phyloP scores from a whole-genome alignment of 305 asterid species.

The Fraxinus ornus region DNA sequence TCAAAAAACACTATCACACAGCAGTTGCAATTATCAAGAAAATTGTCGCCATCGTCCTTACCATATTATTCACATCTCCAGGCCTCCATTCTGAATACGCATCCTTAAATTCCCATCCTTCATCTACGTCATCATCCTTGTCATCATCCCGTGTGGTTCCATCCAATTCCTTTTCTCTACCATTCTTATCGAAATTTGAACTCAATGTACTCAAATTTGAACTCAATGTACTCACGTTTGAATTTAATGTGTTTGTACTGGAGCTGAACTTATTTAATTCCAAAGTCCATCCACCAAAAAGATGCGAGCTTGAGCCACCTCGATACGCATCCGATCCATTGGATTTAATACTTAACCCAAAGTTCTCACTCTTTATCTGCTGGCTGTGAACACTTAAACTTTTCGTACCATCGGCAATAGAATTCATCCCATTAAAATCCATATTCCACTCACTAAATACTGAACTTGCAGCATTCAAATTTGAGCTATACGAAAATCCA shows the following conservation, averaged over 20 bases:
- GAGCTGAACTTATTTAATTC: conserved; percentile 32
- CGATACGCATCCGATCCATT: conserved; percentile 25
- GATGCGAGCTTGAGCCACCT: conserved; percentile 21
- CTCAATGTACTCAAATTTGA: too few species aligned
- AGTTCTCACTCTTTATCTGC: conserved; percentile 33
- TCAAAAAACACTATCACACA: conserved; percentile 11
- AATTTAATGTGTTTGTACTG: conserved; percentile 20
- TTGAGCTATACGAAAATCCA: conserved; percentile 26
- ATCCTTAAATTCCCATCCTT: conserved; percentile 74
- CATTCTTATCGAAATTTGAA: conserved; percentile 30
- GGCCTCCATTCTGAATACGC: conserved; percentile 43
- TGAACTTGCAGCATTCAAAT: conserved; percentile 22
- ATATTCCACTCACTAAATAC: conserved; percentile 25
- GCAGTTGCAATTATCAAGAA: conserved; percentile 4
- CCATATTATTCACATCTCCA: conserved; percentile 37
- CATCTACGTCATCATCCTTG: conserved; percentile 41
- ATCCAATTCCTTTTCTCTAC: conserved; percentile 20
- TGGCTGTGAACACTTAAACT: conserved; percentile 32
- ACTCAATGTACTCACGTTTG: conserved; percentile 21
- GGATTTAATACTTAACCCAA: conserved; percentile 21
- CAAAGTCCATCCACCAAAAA: conserved; percentile 34
- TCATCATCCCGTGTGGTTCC: conserved; percentile 11
- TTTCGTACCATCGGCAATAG: neutral
- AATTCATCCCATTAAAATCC: neutral
- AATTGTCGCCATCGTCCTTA: conserved; percentile 25